Evolutionary conservation across 139 green algal genomes (phyloP), one percentile per base, ranked within the genome.

Genomic region (Edaphochlamys debaryana): DNA sequence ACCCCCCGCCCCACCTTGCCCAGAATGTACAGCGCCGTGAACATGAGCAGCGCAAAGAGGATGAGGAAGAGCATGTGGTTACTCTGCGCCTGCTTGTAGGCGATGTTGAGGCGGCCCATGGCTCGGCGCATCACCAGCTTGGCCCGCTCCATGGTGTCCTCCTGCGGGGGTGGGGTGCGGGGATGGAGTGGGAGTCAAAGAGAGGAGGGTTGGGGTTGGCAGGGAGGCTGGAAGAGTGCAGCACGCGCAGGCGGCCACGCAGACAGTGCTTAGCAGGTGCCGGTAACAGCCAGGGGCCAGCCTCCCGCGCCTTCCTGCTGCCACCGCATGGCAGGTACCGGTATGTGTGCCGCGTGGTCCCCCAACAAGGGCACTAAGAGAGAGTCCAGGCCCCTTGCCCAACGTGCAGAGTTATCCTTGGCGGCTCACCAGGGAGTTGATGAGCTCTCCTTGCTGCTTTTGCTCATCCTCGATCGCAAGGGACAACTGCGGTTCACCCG

Each of bases 31-130:
- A 90, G 58, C 27, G 40, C 67, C 30, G 69, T 68, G 58, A 90
- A 87, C 60, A 87, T 41, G 25, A 69, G 25, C 4, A 90, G 19
- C 4, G 67, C 74, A 29, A 90, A 90, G 3, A 90, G 67, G 19
- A 90, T 37, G 17, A 90, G 68, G 45, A 63, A 79, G 37, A 90
- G 75, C 74, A 90, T 77, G 63, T 90, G 86, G 74, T 87, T 85
- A 62, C 74, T 85, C 0, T 74, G 56, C 8, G 80, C 79, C 74
- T 85, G 86, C 2, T 48, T 38, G 50, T 85, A 87, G 13, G 80
- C 86, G 1, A 85, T 42, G 67, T 90, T 90, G 2, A 90, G 67
- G 3, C 80, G 73, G 19, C 64, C 64, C 68, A 81, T 87, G 20
- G 86, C 82, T 11, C 74, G 66, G 23, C 69, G 67, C 80, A 90